Percentiles rank a stretch among this genome's conserved stretches.
These are phyloP conservation scores for Penicillium sp. DNA, from an alignment of 2,329 filamentous ascomycete species.

Conservation along the genomic window DNA sequence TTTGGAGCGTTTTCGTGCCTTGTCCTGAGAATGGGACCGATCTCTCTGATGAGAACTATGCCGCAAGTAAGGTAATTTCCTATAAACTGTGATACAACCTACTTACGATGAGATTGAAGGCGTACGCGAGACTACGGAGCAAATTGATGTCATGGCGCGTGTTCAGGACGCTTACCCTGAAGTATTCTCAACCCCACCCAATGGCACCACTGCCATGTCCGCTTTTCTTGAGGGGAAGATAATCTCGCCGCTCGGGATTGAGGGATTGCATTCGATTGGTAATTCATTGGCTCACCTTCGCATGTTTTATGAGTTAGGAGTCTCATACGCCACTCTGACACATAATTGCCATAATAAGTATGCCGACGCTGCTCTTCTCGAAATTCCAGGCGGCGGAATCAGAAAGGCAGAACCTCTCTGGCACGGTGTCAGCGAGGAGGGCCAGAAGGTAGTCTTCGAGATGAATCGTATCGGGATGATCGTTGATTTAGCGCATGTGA, in stretches of 20 bases:
- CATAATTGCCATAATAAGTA: conserved; percentile 92
- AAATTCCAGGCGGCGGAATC: conserved; percentile 35
- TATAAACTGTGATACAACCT: conserved; percentile 23
- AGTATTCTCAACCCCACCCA: conserved; percentile 55
- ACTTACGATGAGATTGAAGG: conserved; percentile 18
- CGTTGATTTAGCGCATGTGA: conserved; percentile 79
- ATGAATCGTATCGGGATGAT: conserved; percentile 96
- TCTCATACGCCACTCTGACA: conserved; percentile 82
- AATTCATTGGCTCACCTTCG: conserved; percentile 68
- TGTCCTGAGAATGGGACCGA: conserved; percentile 71
- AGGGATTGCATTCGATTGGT: conserved; percentile 90
- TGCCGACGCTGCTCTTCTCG: conserved; percentile 71
- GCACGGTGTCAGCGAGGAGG: conserved; percentile 68
- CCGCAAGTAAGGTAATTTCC: conserved; percentile 49
- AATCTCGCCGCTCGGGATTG: conserved; percentile 74
- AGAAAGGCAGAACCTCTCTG: conserved; percentile 39
- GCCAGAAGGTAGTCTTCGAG: conserved; percentile 68
- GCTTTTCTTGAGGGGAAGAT: conserved; percentile 61
- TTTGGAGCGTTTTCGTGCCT: conserved; percentile 82
- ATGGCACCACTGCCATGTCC: conserved; percentile 58
- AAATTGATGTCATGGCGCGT: conserved; percentile 37
- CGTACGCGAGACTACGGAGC: conserved; percentile 34
- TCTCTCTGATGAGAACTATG: conserved; percentile 70
- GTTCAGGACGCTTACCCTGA: conserved; percentile 34
- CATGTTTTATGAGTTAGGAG: conserved; percentile 70